phyloP scores from a whole-genome alignment of 208 protist genomes.

The Kentomonas sorsogonicus region DNA sequence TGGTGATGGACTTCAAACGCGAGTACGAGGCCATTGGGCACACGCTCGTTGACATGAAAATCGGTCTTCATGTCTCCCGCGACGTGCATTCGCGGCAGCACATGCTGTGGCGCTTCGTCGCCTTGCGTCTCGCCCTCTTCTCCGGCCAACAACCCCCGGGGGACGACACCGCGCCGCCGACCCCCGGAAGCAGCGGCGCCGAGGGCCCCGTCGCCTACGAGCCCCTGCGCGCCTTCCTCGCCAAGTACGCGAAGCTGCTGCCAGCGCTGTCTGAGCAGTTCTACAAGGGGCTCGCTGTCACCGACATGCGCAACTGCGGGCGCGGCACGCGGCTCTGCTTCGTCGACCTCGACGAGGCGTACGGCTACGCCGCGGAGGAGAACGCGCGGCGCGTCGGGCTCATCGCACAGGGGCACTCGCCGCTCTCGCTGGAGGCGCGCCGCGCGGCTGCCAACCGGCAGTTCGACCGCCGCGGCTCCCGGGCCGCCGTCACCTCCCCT shows the following conservation, averaged over 20 bases:
- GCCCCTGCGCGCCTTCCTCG: too few relatives aligned
- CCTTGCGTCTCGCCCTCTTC: conserved; percentile 28
- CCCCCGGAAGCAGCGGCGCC: background rate
- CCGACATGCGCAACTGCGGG: conserved; percentile 14
- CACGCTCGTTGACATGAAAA: conserved; percentile 74
- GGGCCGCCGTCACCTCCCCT: conserved; percentile 5
- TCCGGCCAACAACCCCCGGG: background rate
- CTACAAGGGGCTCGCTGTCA: conserved; percentile 45
- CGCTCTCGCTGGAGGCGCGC: conserved; percentile 31
- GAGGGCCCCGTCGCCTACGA: conserved; percentile 12
- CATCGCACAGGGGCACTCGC: conserved; percentile 35
- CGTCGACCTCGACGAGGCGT: conserved; percentile 55
- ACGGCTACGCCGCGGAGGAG: conserved; percentile 39
- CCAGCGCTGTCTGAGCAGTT: conserved; percentile 62
- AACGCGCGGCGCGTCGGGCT: conserved; percentile 52
- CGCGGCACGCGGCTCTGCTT: conserved; percentile 34
- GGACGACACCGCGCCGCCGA: background rate
- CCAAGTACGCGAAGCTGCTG: conserved; percentile 46
- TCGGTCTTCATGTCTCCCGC: conserved; percentile 79
- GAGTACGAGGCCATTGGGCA: conserved; percentile 76
- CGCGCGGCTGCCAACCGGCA: conserved; percentile 22
- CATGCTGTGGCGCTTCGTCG: conserved; percentile 85
- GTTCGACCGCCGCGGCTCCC: conserved; percentile 3
- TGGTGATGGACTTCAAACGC: conserved; percentile 85
- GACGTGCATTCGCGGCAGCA: conserved; percentile 28